phyloP scores from a whole-genome alignment of 225 moss, liverwort and hornwort species.

The Polytrichum formosum region DNA sequence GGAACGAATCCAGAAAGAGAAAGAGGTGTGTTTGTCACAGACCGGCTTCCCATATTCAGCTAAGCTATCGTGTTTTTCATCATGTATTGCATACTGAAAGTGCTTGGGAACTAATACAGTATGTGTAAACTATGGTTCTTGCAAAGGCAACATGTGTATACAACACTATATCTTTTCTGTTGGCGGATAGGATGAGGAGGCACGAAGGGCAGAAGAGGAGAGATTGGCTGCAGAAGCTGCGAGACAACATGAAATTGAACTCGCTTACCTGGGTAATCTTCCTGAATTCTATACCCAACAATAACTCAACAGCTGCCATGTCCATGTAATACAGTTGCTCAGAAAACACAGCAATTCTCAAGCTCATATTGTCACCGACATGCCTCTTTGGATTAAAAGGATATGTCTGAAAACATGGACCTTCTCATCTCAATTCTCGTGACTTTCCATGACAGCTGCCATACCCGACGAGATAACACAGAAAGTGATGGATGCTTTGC shows the following conservation, averaged over 20 bases:
- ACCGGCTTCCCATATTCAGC: not conserved
- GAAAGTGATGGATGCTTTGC: conserved; percentile 63
- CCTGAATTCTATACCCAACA: not conserved
- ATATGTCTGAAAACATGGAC: too few relatives aligned
- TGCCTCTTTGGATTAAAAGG: too few relatives aligned
- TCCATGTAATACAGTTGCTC: not conserved
- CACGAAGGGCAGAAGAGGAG: conserved; percentile 34
- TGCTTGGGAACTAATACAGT: not conserved
- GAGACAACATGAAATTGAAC: conserved; percentile 47
- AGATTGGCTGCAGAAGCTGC: conserved; percentile 36
- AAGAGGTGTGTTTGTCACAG: conserved; percentile 42
- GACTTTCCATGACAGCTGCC: conserved; percentile 50
- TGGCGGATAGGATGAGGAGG: conserved; percentile 34
- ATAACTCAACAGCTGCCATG: not conserved
- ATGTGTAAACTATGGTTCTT: not conserved
- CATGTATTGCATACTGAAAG: too few relatives aligned
- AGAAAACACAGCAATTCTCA: not conserved
- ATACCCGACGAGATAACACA: conserved; percentile 76
- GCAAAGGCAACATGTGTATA: not conserved
- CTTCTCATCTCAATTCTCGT: not conserved
- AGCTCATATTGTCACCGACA: too few relatives aligned
- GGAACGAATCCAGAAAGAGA: conserved; percentile 47
- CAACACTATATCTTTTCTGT: not conserved
- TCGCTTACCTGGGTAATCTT: conserved; percentile 50
- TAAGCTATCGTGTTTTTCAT: not conserved